Evolutionary conservation across 148 eudicot species (phyloP), one percentile per base, ranked within the genome.

Genomic region (Cornus controversa): DNA sequence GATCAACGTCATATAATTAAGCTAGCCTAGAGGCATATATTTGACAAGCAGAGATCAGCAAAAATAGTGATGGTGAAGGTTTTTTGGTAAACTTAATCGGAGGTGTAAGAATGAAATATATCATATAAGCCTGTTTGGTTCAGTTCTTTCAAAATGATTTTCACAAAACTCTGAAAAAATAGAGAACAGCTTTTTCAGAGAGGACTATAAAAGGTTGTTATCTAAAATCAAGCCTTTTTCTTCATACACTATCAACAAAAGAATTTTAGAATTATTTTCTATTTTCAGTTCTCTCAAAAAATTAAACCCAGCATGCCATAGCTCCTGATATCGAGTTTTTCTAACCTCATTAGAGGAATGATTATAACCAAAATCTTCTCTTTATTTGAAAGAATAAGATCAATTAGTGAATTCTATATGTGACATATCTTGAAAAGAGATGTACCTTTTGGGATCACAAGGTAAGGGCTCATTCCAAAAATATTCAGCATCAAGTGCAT

Each of bases 401-500:
- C 4, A 57, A 23, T 11, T 20, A n/a, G 9, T 20, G 53, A 77
- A 37, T n/a, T 23, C 24, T 7, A 42, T 68, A 20, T 6, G 50
- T 31, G 34, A 5, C 28, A 69, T 29, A 74, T 68, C 40, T 31
- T 40, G 26, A 67, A 45, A n/a, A 18, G 75, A 20, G 71, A 67
- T 62, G 18, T 42, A 88, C 93, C 95, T 85, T 84, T 87, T 89
- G 8, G 93, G 95, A 79, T 93, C 90, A n/a, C 95, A 93, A 65
- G 95, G 97, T 75, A 93, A 78, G 40, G 97, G 97, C 53, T 91
- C 91, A n/a, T 84, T 83, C 87, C 90, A 81, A 87, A 93, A 93
- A 83, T 91, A 93, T 72, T 91, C 92, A 54, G 93, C 97, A 86
- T 87, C 97, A 75, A 93, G 92, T 24, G 97, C 97, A 84, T 91